Conservation (phyloP, 371 early-diverging fungal genomes). For the Capniomyces stellatus region DNA sequence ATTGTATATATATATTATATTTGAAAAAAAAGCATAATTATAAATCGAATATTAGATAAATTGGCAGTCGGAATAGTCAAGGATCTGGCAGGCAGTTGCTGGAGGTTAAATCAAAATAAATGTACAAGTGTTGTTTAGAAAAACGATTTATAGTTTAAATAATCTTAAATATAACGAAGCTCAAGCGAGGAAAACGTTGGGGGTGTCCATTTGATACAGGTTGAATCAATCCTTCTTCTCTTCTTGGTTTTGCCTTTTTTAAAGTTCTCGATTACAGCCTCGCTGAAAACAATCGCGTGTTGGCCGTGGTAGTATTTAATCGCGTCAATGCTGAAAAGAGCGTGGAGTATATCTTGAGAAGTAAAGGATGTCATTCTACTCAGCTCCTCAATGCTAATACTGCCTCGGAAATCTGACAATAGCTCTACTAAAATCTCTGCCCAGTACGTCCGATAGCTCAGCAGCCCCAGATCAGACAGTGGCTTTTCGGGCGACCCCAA, state of each 20-base stretch:
- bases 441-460: constrained; percentile 96
- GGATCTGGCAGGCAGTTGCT: no score
- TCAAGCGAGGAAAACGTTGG: constrained; percentile 59
- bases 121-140: no score
- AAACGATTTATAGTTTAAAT: no score
- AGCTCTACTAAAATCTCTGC: constrained; percentile 54
- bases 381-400: constrained; percentile 20
- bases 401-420: background rate
- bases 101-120: no score
- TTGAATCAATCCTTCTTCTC: constrained; percentile 55
- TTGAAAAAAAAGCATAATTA: no score
- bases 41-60: no score
- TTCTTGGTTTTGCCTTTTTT: constrained; percentile 50
- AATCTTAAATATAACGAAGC: constrained; percentile 43
- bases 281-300: constrained; percentile 76
- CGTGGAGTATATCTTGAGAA: constrained; percentile 65
- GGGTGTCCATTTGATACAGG: constrained; percentile 60
- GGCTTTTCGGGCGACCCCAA: constrained; percentile 99
- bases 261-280: constrained; percentile 68
- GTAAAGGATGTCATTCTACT: constrained; percentile 43
- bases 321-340: constrained; percentile 78
- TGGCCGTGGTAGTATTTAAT: constrained; percentile 89
- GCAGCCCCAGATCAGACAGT: constrained; percentile 91
- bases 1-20: no score
- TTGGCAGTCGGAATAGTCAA: no score